Percentiles rank a stretch among this genome's conserved stretches.
Conservation (phyloP, 139 green algal genomes). For the Chlamydomonas applanata region DNA sequence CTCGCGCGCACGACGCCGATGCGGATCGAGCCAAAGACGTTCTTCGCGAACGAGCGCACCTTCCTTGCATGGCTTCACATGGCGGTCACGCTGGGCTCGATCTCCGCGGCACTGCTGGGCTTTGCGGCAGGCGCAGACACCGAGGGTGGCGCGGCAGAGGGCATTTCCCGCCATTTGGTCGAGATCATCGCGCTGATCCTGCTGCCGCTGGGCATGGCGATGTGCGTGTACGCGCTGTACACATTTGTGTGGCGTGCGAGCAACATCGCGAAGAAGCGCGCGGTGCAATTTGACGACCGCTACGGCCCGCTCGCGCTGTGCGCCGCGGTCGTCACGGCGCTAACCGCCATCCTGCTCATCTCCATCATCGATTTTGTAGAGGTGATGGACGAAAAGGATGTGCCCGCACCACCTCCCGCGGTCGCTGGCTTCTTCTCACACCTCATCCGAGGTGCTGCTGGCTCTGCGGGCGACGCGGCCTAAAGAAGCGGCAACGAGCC, state of each 20-base stretch:
- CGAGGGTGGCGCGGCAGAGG: constrained; percentile 1
- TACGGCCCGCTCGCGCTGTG: constrained; percentile 72
- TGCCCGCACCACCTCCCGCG: not conserved
- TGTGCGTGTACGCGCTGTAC: constrained; percentile 79
- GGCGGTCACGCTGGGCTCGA: constrained; percentile 83
- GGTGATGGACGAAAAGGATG: constrained; percentile 14
- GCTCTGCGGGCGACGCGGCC: not conserved
- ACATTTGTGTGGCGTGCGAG: constrained; percentile 74
- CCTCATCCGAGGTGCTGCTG: not conserved
- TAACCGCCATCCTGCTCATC: constrained; percentile 76
- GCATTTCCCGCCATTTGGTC: constrained; percentile 50
- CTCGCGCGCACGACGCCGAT: constrained; percentile 47
- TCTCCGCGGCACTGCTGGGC: constrained; percentile 74
- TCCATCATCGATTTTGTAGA: constrained; percentile 64
- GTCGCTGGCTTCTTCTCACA: not conserved
- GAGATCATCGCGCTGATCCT: constrained; percentile 86
- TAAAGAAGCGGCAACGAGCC: no score
- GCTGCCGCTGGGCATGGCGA: constrained; percentile 80
- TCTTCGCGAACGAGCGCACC: constrained; percentile 96
- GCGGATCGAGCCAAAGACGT: constrained; percentile 94
- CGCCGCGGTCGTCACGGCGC: constrained; percentile 58
- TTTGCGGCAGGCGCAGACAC: constrained; percentile 42
- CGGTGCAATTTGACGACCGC: constrained; percentile 77
- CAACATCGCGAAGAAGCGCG: constrained; percentile 66
- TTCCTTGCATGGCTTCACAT: constrained; percentile 97